A percentile compares a stretch with the other conserved stretches of the same genome.
phyloP scores from a whole-genome alignment of 257 asterid species.

The Schizonepeta tenuifolia region DNA sequence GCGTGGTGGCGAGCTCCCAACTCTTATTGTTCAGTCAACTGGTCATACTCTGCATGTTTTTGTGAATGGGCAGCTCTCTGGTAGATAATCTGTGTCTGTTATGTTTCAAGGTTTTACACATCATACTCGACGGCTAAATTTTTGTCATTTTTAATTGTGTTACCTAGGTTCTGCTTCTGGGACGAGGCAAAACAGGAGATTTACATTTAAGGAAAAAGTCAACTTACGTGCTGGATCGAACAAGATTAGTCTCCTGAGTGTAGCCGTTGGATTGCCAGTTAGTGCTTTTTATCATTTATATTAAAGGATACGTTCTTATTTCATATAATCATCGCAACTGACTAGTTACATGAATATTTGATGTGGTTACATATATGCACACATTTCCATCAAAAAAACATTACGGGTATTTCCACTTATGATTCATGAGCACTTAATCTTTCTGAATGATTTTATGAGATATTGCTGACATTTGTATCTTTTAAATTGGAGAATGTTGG shows the following conservation, averaged over 20 bases:
- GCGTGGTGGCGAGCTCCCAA: slow-evolving; percentile 74
- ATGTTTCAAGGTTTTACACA: background rate
- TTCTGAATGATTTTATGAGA: background rate
- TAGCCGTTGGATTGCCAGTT: slow-evolving; percentile 96
- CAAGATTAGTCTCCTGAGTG: slow-evolving; percentile 80
- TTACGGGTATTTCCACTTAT: background rate
- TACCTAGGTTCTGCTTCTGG: slow-evolving; percentile 86
- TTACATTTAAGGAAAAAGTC: slow-evolving; percentile 61
- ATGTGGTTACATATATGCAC: background rate
- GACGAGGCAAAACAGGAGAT: slow-evolving; percentile 70
- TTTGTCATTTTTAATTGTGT: slow-evolving; percentile 4
- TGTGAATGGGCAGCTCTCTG: slow-evolving; percentile 80
- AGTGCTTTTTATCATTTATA: slow-evolving; percentile 38
- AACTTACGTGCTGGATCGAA: slow-evolving; percentile 72
- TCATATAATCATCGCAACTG: background rate
- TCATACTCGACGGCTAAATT: slow-evolving; percentile 17
- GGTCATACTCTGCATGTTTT: slow-evolving; percentile 86
- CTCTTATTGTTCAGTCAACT: slow-evolving; percentile 72
- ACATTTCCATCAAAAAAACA: no score
- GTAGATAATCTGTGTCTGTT: slow-evolving; percentile 37
- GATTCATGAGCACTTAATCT: background rate
- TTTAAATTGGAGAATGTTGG: slow-evolving; percentile 66
- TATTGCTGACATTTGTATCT: slow-evolving; percentile 26
- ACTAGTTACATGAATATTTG: background rate
- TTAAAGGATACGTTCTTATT: background rate